Evolutionary conservation across 352 stramenopile species (phyloP), one percentile per base, ranked within the genome.

Genomic region (Phytophthora rubi): DNA sequence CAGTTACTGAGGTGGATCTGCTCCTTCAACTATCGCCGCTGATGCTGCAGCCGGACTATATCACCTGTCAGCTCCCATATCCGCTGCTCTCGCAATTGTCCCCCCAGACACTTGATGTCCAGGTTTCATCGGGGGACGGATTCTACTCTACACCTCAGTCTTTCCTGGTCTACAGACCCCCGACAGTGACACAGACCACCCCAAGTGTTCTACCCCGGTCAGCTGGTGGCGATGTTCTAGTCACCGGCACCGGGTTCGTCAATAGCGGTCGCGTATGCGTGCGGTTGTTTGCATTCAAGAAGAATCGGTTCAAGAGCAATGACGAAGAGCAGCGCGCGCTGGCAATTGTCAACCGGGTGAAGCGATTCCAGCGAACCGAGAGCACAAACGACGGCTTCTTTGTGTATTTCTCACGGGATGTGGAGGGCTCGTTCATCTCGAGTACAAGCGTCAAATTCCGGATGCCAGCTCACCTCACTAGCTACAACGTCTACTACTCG

Each of bases 401-500:
- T 8, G 67, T 67, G 2, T 75, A 75, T 55, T 75, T 75, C n/a
- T 51, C 51, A 6, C 61, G 70, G 21, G 83, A 92, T 42, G 54
- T 91, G 2, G 52, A 75, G 33, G 86, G 70, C 0, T 58, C 37
- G 5, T 81, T 86, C 44, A 58, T 89, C 2, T 89, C 83, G 2
- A 42, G 70, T 1, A 78, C 73, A 9, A 73, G 54, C 32, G 28
- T 92, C 16, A 73, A 69, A 23, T 83, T 82, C 30, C 47, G 57
- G 18, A 65, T 92, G 21, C 86, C 86, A 10, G 48, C 82, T 0
- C 68, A 76, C n/a, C 57, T 92, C 0, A 79, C 81, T 1, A 83
- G 62, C n/a, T 93, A 88, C 71, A 84, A 77, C 42, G 37, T 92
- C 21, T 93, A 79, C 60, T 91, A 88, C 35, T 85, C 82, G 2